phyloP scores from a whole-genome alignment of 306 rosid genomes.

The Fragaria vesca region DNA sequence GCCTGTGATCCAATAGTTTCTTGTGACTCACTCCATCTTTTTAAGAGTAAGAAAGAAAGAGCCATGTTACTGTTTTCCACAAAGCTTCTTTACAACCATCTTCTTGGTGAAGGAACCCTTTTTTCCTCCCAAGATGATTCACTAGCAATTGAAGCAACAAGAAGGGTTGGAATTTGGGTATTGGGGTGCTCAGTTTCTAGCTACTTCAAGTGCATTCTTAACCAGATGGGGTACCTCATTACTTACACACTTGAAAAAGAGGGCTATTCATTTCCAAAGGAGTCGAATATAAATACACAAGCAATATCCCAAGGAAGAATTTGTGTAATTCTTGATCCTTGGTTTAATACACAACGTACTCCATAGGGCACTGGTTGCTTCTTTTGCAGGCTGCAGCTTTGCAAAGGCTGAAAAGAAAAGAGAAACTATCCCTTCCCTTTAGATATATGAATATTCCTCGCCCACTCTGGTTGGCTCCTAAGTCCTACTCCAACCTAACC shows the following conservation, averaged over 20 bases:
- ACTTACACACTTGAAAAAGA: neutral
- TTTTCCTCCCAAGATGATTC: neutral
- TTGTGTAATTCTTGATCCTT: neutral
- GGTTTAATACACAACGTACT: neutral
- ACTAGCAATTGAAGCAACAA: neutral
- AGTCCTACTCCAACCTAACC: slow-evolving; percentile 22
- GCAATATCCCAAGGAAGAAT: no score
- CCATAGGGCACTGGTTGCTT: neutral
- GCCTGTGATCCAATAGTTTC: slow-evolving; percentile 6
- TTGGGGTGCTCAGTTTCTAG: neutral
- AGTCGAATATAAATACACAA: no score
- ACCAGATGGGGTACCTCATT: neutral
- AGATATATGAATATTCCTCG: slow-evolving; percentile 34
- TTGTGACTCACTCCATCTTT: slow-evolving; percentile 11
- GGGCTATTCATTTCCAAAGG: no score
- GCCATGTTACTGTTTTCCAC: slow-evolving; percentile 5
- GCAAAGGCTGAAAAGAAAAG: slow-evolving; percentile 55
- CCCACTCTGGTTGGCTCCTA: slow-evolving; percentile 9
- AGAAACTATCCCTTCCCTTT: neutral
- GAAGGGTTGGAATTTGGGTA: neutral
- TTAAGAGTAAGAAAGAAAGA: neutral
- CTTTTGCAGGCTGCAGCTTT: slow-evolving; percentile 24
- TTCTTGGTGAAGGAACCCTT: slow-evolving; percentile 14
- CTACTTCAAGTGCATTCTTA: neutral
- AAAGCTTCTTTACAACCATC: slow-evolving; percentile 9